Evolutionary conservation across 2,329 filamentous ascomycete genomes (phyloP), one percentile per base, ranked within the genome.

Genomic region (Simplicillium aogashimaense): DNA sequence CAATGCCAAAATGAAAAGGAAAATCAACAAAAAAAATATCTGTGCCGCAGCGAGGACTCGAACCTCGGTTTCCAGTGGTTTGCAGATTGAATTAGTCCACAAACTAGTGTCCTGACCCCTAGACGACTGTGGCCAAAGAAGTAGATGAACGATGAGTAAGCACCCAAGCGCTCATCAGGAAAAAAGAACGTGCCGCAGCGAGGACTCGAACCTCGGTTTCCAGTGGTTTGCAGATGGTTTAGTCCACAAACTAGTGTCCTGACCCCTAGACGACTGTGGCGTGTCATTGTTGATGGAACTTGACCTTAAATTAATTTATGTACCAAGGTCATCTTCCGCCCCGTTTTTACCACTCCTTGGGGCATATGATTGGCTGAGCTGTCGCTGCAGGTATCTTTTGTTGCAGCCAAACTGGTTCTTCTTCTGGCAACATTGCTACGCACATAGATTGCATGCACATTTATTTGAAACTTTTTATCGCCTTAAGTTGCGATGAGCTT

Each of bases 31-130:
- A 32, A 32, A 30, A 32, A 32, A 15, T 7, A 32, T n/a, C 13
- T 15, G 30, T 32, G 30, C 30, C 30, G 30, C 30, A 32, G 30
- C 30, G 30, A 32, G 30, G 30, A 32, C 30, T 32, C 30, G 30
- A 32, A 32, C 30, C 51, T 53, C 50, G 48, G 47, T 53, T 51
- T 50, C 45, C 52, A 54, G 52, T 54, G 52, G 12, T 46, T 46
- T 32, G 43, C 31, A 32, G 41, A 38, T 37, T 29, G 36, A 25
- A 25, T 25, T 25, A 25, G 18, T 40, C 52, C 52, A 55, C 52
- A 54, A 54, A 54, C 52, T 54, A 46, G 43, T 53, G 49, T 54
- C 50, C 47, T 54, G 33, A 52, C 52, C 51, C 45, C 49, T 54
- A 50, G 48, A 55, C 50, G 47, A 54, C 43, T 48, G 44, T 40